A percentile compares a stretch with the other conserved stretches of the same genome.
Evolutionary conservation across 345 rosid genomes (phyloP).

Genomic region (Gynandropsis gynandra): DNA sequence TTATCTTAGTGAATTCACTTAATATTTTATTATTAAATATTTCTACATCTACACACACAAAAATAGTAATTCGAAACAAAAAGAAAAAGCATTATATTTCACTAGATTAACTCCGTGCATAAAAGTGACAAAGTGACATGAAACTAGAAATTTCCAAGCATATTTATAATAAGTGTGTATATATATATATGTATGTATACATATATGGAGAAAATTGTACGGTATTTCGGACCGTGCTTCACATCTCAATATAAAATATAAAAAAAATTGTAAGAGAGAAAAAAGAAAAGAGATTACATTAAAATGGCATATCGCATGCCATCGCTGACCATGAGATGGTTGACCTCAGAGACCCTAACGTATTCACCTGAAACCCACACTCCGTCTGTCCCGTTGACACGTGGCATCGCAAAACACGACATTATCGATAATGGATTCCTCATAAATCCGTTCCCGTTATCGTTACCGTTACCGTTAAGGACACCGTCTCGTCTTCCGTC

Average conservation of each 20-base stretch:
- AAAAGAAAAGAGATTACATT: too few species aligned
- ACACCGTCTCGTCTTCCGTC: conserved; percentile 15
- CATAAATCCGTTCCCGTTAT: conserved; percentile 32
- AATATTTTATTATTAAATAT: too few species aligned
- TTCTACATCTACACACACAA: too few species aligned
- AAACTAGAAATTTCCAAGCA: too few species aligned
- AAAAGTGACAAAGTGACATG: too few species aligned
- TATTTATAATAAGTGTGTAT: too few species aligned
- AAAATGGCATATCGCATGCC: conserved; percentile 89
- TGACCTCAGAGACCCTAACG: conserved; percentile 57
- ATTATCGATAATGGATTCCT: conserved; percentile 43
- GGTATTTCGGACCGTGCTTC: not conserved
- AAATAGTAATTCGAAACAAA: too few species aligned
- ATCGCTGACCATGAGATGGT: conserved; percentile 80
- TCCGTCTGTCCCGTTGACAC: conserved; percentile 50
- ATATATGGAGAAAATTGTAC: not conserved
- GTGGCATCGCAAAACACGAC: conserved; percentile 73
- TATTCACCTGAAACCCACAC: conserved; percentile 69
- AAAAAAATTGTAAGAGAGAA: too few species aligned
- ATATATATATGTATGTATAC: not conserved
- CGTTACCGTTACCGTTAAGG: conserved; percentile 10
- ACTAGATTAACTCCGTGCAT: too few species aligned
- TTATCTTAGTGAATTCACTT: too few species aligned
- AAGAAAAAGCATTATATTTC: too few species aligned
- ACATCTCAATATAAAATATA: not conserved